Conservation (phyloP, 2,329 filamentous ascomycete species). For the Parastagonospora nodorum region DNA sequence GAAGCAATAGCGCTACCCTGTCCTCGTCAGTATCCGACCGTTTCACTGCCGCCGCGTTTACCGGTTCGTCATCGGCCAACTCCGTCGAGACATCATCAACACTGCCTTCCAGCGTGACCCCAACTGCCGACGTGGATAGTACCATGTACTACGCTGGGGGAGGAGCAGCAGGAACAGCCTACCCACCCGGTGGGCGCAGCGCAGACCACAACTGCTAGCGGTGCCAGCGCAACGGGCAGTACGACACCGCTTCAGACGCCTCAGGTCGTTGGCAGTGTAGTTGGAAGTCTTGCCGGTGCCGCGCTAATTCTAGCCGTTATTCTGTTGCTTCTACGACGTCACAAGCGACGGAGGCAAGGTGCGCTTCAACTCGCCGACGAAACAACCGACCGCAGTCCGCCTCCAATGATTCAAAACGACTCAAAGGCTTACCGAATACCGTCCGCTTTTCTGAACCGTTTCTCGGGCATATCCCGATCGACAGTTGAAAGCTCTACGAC, state of each 20-base stretch:
- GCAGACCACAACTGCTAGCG: constrained; percentile 13
- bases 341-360: constrained; percentile 47
- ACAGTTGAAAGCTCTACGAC: constrained; percentile 45
- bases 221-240: constrained; percentile 9
- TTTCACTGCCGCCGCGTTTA: constrained; percentile 5
- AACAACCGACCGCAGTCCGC: constrained; percentile 25
- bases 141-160: constrained; percentile 12
- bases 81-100: constrained; percentile 13
- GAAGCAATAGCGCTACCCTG: background rate
- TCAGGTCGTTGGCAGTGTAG: constrained; percentile 65
- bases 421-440: constrained; percentile 48
- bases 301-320: constrained; percentile 57
- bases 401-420: constrained; percentile 46
- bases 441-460: constrained; percentile 44
- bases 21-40: constrained; percentile 14
- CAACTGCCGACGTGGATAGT: constrained; percentile 12
- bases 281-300: constrained; percentile 64
- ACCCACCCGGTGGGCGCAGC: constrained; percentile 4
- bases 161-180: constrained; percentile 21
- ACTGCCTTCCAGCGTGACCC: constrained; percentile 12
- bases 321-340: constrained; percentile 59
- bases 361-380: constrained; percentile 39
- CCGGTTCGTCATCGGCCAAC: background rate
- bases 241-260: constrained; percentile 51
- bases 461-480: constrained; percentile 45